A percentile compares a stretch with the other conserved stretches of the same genome.
Conservation (phyloP, 176 grass and related monocot species). For the Oryza glaberrima region DNA sequence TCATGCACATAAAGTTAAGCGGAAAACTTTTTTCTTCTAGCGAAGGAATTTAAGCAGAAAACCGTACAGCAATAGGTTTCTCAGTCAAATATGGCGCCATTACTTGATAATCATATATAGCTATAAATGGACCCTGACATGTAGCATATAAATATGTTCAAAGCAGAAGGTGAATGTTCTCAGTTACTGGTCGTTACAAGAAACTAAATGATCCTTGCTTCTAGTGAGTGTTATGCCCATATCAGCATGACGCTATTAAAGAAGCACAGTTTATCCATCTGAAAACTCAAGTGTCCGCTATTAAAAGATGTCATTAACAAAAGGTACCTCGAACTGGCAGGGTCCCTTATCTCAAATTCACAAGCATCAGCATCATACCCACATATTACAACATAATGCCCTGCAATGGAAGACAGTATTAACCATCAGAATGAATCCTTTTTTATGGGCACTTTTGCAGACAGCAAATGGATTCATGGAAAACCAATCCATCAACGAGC, state of each 20-base stretch:
- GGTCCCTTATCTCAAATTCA: slow-evolving; percentile 99
- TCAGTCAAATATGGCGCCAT: background rate
- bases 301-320: background rate
- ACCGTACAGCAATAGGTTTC: background rate
- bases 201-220: background rate
- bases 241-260: background rate
- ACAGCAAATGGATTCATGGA: background rate
- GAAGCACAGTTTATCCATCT: background rate
- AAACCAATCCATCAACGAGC: background rate
- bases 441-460: background rate
- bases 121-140: background rate
- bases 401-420: slow-evolving; percentile 42
- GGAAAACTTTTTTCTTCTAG: background rate
- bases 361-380: slow-evolving; percentile 80
- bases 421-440: background rate
- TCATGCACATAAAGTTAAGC: slow-evolving; percentile 4
- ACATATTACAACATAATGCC: slow-evolving; percentile 96
- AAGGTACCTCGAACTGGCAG: slow-evolving; percentile 83
- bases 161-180: background rate
- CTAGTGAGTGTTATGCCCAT: background rate
- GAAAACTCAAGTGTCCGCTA: background rate
- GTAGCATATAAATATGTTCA: background rate
- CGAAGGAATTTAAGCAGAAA: background rate
- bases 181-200: background rate
- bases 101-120: background rate